Base-by-base conservation (phyloP, 78 protist species). In the Dictyostelium intermedium region DNA sequence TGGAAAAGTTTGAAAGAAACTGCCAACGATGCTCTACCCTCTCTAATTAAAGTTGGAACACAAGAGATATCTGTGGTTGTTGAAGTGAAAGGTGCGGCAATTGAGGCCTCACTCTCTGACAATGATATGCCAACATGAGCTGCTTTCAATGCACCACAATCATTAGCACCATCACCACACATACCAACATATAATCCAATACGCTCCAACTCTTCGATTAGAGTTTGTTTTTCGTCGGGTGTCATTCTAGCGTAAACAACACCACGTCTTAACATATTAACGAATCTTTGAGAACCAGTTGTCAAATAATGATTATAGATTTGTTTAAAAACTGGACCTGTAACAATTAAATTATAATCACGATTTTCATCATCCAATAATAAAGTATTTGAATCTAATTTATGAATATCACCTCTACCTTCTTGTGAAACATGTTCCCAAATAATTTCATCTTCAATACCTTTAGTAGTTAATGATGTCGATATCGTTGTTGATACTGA, bases 91-190 rank as follows among this genome's bases (percentile, higher is more conserved):
- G 99, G 99, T 5, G 99, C 91, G 25, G 99, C 99, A 11, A 99
- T 95, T 6, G 99, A 97, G 9, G 99, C 99, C 47, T 99, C 99
- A 5, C 81, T 73, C 6, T 81, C 61, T 2, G 92, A 99, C 97
- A 23, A 97, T 77, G 95, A 93, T 20, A 93, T 70, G 7, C 99
- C 99, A 20, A 99, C 99, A 56, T 97, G 97, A 0, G 99, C 98
- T 32, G 96, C 98, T 92, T 99, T 99, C 37, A 99, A 96, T 5
- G 99, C 99, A 25, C 99, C 99, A 18, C 99, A 99, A 84, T 99
- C 99, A 94, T 99, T 99, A 2, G 99, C 98, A 78, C 99, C 99
- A 86, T 99, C 99, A 16, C 99, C 99, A 61, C 99, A 98, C 99
- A 99, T 99, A 69, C 98, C 97, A n/a, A 98, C 96, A 50, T 25